A percentile compares a stretch with the other conserved stretches of the same genome.
Conservation (phyloP, 1,139 yeast genomes). For the Wickerhamiella infanticola region DNA sequence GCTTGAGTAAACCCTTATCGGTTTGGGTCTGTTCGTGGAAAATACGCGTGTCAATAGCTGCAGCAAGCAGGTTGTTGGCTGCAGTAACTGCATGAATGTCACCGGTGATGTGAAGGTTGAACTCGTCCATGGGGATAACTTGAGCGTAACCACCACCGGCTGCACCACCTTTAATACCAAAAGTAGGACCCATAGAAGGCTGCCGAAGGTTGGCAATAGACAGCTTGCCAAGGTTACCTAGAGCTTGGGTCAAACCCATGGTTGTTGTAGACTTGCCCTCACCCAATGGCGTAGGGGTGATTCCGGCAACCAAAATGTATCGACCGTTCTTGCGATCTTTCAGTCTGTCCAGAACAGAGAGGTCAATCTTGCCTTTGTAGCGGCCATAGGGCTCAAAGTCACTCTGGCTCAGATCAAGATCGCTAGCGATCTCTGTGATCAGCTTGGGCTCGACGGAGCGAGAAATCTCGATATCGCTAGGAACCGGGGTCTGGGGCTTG, state of each 20-base stretch:
- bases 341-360: conserved; percentile 60
- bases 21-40: conserved; percentile 91
- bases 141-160: conserved; percentile 99
- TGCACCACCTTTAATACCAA: conserved; percentile 98
- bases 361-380: conserved; percentile 78
- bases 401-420: conserved; percentile 62
- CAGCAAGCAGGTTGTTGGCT: conserved; percentile 90
- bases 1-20: conserved; percentile 70
- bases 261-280: conserved; percentile 98
- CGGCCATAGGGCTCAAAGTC: conserved; percentile 88
- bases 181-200: conserved; percentile 98
- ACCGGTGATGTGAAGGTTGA: conserved; percentile 95
- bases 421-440: conserved; percentile 63
- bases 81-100: conserved; percentile 95
- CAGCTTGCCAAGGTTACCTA: conserved; percentile 73
- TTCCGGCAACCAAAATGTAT: conserved; percentile 92
- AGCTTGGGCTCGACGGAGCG: conserved; percentile 79
- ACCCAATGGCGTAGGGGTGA: conserved; percentile 92
- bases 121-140: conserved; percentile 98
- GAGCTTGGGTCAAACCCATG: conserved; percentile 95
- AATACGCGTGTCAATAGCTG: conserved; percentile 95
- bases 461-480: conserved; percentile 85
- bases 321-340: conserved; percentile 57
- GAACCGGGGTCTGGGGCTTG: conserved; percentile 66
- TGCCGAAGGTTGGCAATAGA: conserved; percentile 95